A percentile compares a stretch with the other conserved stretches of the same genome.
These are phyloP conservation scores for Neurospora sp. DNA, from an alignment of 495 filamentous ascomycete genomes.

Conservation along the genomic window DNA sequence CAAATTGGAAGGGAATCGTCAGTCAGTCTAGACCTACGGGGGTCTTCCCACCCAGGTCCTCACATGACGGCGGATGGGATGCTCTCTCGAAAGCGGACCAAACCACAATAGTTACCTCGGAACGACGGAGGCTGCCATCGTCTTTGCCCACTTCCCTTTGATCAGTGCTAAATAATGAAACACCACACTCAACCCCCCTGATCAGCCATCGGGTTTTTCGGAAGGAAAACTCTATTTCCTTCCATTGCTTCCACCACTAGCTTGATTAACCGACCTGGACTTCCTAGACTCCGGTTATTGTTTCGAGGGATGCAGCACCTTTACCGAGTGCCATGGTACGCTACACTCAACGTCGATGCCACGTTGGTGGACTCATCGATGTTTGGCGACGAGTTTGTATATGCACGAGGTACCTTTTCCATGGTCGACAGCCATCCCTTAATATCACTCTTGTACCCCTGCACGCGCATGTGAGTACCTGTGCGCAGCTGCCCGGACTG, in stretches of 20 bases:
- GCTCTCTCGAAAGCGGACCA: background rate
- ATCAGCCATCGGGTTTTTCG: slow-evolving; percentile 14
- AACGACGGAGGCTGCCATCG: slow-evolving; percentile 23
- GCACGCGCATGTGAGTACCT: slow-evolving; percentile 7
- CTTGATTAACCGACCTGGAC: slow-evolving; percentile 27
- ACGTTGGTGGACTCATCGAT: background rate
- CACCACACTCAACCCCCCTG: slow-evolving; percentile 16
- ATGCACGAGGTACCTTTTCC: slow-evolving; percentile 12
- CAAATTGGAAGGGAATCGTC: background rate
- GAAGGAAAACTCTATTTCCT: slow-evolving; percentile 22
- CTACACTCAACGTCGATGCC: background rate
- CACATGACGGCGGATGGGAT: background rate
- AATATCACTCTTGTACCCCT: slow-evolving; percentile 17
- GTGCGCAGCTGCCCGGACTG: background rate
- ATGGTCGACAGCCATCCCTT: slow-evolving; percentile 16
- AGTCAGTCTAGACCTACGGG: background rate
- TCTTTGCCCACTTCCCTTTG: slow-evolving; percentile 27
- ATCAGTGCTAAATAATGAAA: slow-evolving; percentile 30
- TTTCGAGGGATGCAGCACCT: background rate
- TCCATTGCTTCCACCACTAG: slow-evolving; percentile 19
- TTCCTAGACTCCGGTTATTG: background rate
- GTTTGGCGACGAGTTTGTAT: background rate
- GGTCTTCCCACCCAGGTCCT: background rate
- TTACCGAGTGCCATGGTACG: background rate
- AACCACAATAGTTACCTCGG: slow-evolving; percentile 22